These are phyloP conservation scores for Thuja plicata DNA, from an alignment of 83 land plant genomes.

Conservation along the genomic window DNA sequence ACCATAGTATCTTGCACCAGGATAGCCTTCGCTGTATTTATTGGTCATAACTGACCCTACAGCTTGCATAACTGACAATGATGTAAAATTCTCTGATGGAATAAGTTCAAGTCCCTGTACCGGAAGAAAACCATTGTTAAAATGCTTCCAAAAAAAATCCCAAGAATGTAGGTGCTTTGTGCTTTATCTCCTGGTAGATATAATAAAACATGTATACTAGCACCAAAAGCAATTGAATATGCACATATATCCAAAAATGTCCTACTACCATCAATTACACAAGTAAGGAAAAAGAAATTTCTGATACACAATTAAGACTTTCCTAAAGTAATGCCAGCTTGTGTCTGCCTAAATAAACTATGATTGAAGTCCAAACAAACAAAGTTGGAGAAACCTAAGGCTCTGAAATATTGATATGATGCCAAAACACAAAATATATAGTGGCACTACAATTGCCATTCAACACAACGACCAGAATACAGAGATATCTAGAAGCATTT, in stretches of 20 bases:
- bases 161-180: neutral
- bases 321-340: neutral
- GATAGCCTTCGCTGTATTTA: constrained; percentile 90
- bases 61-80: constrained; percentile 87
- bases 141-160: neutral
- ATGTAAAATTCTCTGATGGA: constrained; percentile 90
- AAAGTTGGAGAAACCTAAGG: neutral
- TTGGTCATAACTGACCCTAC: constrained; percentile 94
- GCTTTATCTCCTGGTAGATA: neutral
- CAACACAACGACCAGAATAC: neutral
- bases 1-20: constrained; percentile 92
- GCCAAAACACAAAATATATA: neutral
- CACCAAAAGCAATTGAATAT: neutral
- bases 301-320: neutral
- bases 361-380: neutral
- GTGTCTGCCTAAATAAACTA: neutral
- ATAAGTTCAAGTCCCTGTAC: constrained; percentile 83
- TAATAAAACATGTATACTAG: neutral
- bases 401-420: neutral
- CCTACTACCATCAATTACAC: neutral
- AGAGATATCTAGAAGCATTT: neutral
- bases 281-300: neutral
- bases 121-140: neutral
- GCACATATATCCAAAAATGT: neutral
- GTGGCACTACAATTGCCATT: neutral